These are phyloP conservation scores for Vaccinium corymbosum DNA, from an alignment of 148 eudicot species.

Conservation along the genomic window DNA sequence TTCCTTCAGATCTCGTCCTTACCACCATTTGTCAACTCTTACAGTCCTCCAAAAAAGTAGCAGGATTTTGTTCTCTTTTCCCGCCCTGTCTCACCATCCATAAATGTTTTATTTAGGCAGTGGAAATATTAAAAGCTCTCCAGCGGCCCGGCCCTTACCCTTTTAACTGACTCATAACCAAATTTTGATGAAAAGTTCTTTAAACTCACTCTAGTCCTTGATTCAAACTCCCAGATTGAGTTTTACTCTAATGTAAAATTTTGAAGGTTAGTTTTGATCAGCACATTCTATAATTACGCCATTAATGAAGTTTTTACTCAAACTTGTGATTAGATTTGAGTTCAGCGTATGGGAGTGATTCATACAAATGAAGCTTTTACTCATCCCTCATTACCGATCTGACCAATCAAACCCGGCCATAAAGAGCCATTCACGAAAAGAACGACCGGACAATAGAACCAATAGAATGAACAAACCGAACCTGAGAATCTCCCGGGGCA, in stretches of 20 bases:
- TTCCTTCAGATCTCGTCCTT: not conserved
- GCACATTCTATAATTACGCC: too few species aligned
- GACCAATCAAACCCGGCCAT: not conserved
- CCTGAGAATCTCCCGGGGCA: slow-evolving; percentile 85
- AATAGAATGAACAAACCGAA: slow-evolving; percentile 1
- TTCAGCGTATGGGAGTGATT: too few species aligned
- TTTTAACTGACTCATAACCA: too few species aligned
- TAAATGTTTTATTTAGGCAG: not conserved
- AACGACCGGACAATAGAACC: not conserved
- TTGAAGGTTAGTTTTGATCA: too few species aligned
- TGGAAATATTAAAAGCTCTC: not conserved
- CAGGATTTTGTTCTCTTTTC: not conserved
- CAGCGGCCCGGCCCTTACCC: too few species aligned
- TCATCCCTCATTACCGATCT: not conserved
- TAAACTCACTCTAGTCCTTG: too few species aligned
- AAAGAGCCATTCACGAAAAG: not conserved
- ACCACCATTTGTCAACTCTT: not conserved
- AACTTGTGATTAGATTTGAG: too few species aligned
- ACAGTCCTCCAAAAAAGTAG: not conserved
- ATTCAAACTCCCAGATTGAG: too few species aligned
- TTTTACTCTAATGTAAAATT: too few species aligned
- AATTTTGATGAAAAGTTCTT: too few species aligned
- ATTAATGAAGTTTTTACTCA: too few species aligned
- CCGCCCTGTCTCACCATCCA: not conserved
- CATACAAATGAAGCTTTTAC: too few species aligned